A percentile compares a stretch with the other conserved stretches of the same genome.
Evolutionary conservation across 2,329 filamentous ascomycete species (phyloP).

Genomic region (Paecilomyces sp.): DNA sequence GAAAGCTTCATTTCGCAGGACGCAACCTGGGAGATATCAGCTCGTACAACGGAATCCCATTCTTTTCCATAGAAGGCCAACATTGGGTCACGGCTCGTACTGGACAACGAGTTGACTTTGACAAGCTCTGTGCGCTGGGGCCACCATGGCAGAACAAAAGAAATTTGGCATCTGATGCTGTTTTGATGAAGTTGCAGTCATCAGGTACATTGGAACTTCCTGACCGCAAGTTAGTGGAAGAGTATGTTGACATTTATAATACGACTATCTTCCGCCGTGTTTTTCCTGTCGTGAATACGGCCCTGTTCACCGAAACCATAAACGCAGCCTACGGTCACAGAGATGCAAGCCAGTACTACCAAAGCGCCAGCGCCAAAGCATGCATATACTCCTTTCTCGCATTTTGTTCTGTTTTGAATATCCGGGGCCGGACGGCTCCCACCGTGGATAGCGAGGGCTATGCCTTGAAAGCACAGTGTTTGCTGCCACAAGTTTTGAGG

Average conservation of each 20-base stretch:
- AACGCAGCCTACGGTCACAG: constrained; percentile 36
- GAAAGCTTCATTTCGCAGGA: constrained; percentile 43
- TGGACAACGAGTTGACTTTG: constrained; percentile 29
- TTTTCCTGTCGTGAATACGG: constrained; percentile 44
- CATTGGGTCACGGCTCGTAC: constrained; percentile 44
- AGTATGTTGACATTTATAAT: constrained; percentile 24
- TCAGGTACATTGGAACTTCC: constrained; percentile 29
- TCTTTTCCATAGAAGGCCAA: constrained; percentile 42
- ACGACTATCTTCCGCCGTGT: constrained; percentile 33
- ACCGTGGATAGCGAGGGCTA: constrained; percentile 35
- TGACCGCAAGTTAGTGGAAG: constrained; percentile 19
- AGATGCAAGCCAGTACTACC: constrained; percentile 8
- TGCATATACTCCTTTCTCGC: constrained; percentile 46
- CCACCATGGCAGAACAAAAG: constrained; percentile 30
- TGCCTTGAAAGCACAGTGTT: constrained; percentile 33
- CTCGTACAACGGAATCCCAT: constrained; percentile 43
- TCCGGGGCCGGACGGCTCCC: constrained; percentile 5
- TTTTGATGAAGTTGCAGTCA: constrained; percentile 14
- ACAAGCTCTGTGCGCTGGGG: constrained; percentile 18
- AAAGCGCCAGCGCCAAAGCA: constrained; percentile 33
- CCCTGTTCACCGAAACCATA: constrained; percentile 42
- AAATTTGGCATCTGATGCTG: constrained; percentile 12
- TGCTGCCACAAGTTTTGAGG: constrained; percentile 39
- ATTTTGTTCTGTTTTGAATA: constrained; percentile 22
- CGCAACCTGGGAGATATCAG: constrained; percentile 42